These are phyloP conservation scores for Rhinocladiella similis DNA, from an alignment of 2,329 filamentous ascomycete species.

Conservation along the genomic window DNA sequence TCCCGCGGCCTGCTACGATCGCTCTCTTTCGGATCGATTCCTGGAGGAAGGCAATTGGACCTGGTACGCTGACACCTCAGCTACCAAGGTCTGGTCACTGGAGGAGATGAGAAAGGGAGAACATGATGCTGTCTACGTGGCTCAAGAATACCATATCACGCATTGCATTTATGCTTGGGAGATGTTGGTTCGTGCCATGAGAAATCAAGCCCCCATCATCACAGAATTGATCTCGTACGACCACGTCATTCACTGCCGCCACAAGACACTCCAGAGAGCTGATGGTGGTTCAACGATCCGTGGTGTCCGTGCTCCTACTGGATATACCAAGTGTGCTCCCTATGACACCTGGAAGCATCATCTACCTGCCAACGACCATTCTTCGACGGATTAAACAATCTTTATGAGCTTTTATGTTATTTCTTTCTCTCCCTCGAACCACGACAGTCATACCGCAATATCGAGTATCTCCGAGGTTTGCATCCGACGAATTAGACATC, in stretches of 20 bases:
- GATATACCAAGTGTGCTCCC: constrained; percentile 26
- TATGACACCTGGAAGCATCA: constrained; percentile 28
- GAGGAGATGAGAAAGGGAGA: constrained; percentile 28
- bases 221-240: constrained; percentile 30
- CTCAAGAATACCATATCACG: constrained; percentile 27
- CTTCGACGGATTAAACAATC: constrained; percentile 17
- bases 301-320: constrained; percentile 29
- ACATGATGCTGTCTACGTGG: constrained; percentile 29
- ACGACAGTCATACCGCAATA: too few relatives aligned
- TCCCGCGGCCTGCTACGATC: constrained; percentile 25
- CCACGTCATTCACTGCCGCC: constrained; percentile 29
- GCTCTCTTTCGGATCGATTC: constrained; percentile 25
- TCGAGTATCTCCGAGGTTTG: too few relatives aligned
- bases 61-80: constrained; percentile 26
- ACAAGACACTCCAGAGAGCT: constrained; percentile 28
- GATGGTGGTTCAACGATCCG: constrained; percentile 24
- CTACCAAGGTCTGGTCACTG: constrained; percentile 12
- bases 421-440: too few relatives aligned
- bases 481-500: too few relatives aligned
- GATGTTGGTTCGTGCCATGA: constrained; percentile 28
- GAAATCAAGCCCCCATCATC: constrained; percentile 26
- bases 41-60: constrained; percentile 30
- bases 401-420: too few relatives aligned
- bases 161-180: constrained; percentile 32
- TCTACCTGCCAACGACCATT: constrained; percentile 26